Base-by-base conservation (phyloP, 768 basidiomycete species). In the Antrodiella citrinella region DNA sequence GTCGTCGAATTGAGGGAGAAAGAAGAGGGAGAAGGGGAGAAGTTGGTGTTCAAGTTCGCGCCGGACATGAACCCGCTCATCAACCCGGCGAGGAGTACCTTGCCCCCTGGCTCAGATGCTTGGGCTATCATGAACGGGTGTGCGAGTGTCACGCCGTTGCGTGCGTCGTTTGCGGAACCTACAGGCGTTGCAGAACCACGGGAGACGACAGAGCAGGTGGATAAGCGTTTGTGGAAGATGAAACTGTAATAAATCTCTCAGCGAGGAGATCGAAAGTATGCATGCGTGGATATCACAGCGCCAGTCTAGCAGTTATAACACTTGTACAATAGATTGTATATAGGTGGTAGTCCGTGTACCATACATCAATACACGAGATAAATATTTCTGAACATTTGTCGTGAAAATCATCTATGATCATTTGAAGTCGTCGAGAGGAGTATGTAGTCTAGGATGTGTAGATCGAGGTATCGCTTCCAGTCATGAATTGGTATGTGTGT, bases 91-190 rank as follows among this genome's bases (percentile, higher is more conserved):
- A 53, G 72, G 43, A 73, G 77, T 2, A 62, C 63, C 15, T 67
- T 92, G n/a, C 87, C 90, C 1, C 69, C 77, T 18, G 91, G 89
- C 2, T 81, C 86, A 9, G 92, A 96, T 64, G 81, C 78, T 0
- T 91, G 87, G 86, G 90, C 87, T 13, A 69, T 93, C 25, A 69
- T 72, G 51, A 72, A 80, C 51, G 87, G 84, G 3, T 78, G 71
- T 56, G 83, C 78, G 26, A 86, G 85, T 55, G 81, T 93, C 2
- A 91, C 90, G 20, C 88, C 91, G 3, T 65, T 92, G 48, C 74
- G 80, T 49, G 82, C 91, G 13, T 72, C 76, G 51, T 91, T 90
- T 59, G 87, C 78, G 7, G 86, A 91, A 61, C 79, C 82, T 1
- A 44, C 44, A n/a, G 54, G 57, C 11, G 58, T 60, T 49, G 54